Conservation (phyloP, 768 basidiomycete species). For the Brasilioporus rufonigricans region DNA sequence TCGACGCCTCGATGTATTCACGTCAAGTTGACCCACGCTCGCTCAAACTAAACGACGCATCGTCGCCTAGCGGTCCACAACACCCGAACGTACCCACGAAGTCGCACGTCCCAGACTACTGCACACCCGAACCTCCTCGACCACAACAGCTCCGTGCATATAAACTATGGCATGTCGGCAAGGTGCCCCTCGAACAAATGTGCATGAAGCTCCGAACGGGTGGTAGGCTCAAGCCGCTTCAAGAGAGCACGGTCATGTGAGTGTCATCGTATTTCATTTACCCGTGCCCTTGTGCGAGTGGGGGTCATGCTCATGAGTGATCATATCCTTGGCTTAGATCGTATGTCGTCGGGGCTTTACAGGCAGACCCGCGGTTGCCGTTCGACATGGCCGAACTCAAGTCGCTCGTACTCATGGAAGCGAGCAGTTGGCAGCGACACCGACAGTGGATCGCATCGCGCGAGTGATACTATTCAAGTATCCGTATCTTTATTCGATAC, state of each 20-base stretch:
- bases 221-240: conserved; percentile 38
- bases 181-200: conserved; percentile 37
- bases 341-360: conserved; percentile 42
- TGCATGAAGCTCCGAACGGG: conserved; percentile 36
- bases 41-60: background rate
- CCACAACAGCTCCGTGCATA: conserved; percentile 45
- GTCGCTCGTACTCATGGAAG: conserved; percentile 38
- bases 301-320: background rate
- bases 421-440: conserved; percentile 42
- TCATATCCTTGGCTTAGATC: conserved; percentile 29
- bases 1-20: conserved; percentile 25
- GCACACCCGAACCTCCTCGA: conserved; percentile 28
- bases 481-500: background rate
- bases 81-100: background rate
- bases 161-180: conserved; percentile 40
- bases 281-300: background rate
- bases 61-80: background rate
- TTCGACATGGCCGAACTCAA: conserved; percentile 36
- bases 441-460: conserved; percentile 36
- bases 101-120: conserved; percentile 19
- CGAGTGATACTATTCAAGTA: conserved; percentile 6
- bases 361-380: conserved; percentile 37
- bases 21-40: conserved; percentile 24
- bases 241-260: conserved; percentile 47
- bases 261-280: conserved; percentile 8